Evolutionary conservation across 441 rosid genomes (phyloP), one percentile per base, ranked within the genome.

Genomic region (Isatis lusitanica): DNA sequence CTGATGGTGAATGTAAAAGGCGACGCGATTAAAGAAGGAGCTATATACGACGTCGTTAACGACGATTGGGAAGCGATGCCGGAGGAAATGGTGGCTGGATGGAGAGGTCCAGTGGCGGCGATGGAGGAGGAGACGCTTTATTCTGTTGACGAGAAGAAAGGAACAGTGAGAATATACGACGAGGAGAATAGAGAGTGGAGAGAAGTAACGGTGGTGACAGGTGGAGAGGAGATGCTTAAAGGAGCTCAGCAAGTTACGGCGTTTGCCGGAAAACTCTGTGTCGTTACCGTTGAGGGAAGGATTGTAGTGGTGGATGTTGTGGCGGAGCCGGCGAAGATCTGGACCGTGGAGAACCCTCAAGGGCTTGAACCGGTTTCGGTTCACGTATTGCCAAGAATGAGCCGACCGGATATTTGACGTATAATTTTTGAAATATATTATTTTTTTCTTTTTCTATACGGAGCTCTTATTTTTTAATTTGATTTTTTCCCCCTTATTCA

Each of bases 1-100:
- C 62, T 78, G 26, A 85, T 87, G 91, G 89, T 87, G 6, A 87
- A 84, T 26, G 85, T 82, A 7, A 87, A 81, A 80, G 91, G 91
- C 4, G 74, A 80, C 65, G 79, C 89, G 4, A 15, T 53, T 11
- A 85, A 85, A 48, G 87, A 87, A 78, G 89, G 89, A 17, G 76
- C 50, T 0, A 65, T 82, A 36, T 87, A 82, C 75, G 76, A 85
- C 63, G 76, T 81, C 28, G 80, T 63, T 30, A 40, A 0, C 1
- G 83, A 81, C 53, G 62, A 55, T 16, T 87, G 89, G 91, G 77
- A 70, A 35, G 63, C 75, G 9, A 88, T 88, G 89, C 83, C 90
- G 5, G 63, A 33, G 8, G 89, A 83, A 9, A 83, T 88, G 91
- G 3, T 83, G 5, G 81, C 36, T 3, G 91, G 93, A 0, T 88